Percentiles rank a stretch among this genome's conserved stretches.
Conservation (phyloP, 179 eudicot genomes). For the Camellia oleifera region DNA sequence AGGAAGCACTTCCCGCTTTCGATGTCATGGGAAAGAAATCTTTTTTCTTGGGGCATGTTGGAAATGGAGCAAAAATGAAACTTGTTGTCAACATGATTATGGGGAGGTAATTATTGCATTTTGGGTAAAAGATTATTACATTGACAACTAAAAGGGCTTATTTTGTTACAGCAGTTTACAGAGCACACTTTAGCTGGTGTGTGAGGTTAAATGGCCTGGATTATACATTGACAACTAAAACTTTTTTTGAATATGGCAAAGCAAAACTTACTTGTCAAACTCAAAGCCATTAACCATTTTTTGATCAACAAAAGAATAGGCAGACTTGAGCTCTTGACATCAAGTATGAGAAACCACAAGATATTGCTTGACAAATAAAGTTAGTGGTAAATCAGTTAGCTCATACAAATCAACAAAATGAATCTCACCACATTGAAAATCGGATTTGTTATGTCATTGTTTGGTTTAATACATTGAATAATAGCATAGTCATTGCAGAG, state of each 20-base stretch:
- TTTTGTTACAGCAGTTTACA: not conserved
- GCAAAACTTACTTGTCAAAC: too few species aligned
- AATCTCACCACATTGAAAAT: not conserved
- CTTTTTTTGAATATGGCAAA: not conserved
- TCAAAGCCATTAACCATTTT: too few species aligned
- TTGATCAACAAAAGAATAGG: too few species aligned
- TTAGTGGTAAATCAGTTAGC: not conserved
- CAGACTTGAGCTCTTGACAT: too few species aligned
- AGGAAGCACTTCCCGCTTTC: conserved; percentile 79
- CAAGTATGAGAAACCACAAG: too few species aligned
- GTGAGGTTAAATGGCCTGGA: not conserved
- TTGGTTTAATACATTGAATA: too few species aligned
- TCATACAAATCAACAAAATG: not conserved
- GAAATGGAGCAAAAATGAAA: conserved; percentile 98
- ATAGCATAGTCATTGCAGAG: too few species aligned
- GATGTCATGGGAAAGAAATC: conserved; percentile 94
- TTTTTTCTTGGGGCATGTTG: conserved; percentile 79
- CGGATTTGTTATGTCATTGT: too few species aligned
- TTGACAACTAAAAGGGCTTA: not conserved
- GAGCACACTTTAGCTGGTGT: not conserved
- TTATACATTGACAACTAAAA: not conserved
- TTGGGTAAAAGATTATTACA: not conserved
- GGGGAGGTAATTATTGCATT: conserved; percentile 71
- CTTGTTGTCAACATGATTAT: conserved; percentile 98
- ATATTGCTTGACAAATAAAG: too few species aligned